Base-by-base conservation (phyloP, 75 land plant genomes). In the Azolla pinnata region DNA sequence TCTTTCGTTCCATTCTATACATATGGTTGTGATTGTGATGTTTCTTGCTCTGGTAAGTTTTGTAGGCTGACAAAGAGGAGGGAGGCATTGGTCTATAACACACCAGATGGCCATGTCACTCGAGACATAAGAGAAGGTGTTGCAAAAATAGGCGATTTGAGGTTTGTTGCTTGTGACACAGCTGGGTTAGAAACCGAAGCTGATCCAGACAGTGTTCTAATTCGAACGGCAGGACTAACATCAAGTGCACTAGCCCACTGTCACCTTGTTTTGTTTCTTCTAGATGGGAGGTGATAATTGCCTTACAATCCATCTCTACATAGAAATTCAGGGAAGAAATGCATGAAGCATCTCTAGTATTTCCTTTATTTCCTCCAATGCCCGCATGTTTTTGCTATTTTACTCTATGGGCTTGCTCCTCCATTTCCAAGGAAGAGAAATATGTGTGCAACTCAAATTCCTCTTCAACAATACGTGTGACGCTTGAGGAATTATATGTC, bases 61-160 rank as follows among this genome's bases (percentile, higher is more conserved):
- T 48, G 49, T 62, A 95, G 99, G 55, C 66, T 95, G 68, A 88
- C 86, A 63, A 57, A 77, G 52, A 83, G 99, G 64, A 91, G 96
- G 49, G 99, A 95, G 65, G 99, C 96, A 20, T 77, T 95, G 31
- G 99, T 95, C 26, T 90, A 83, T 65, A 85, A 95, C 65, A 95
- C 99, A 10, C 96, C 99, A 19, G 87, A 76, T 53, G 82, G 85
- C 48, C 99, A 95, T 65, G 90, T 95, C 18, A 95, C 99, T 0
- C 79, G 99, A 4, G 99, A 95, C 33, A 72, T 89, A 12, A 73
- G 99, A 25, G 99, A 95, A 73, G 99, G 99, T n/a, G 59, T 88
- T 64, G 99, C 99, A 0, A 95, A 95, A 60, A 56, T 95, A 53
- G 86, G 90, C 0, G 91, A 86, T 64, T 65, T 95, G 60, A 64